Conservation (phyloP, 768 basidiomycete genomes). For the Cystobasidiopsis lactophilus region DNA sequence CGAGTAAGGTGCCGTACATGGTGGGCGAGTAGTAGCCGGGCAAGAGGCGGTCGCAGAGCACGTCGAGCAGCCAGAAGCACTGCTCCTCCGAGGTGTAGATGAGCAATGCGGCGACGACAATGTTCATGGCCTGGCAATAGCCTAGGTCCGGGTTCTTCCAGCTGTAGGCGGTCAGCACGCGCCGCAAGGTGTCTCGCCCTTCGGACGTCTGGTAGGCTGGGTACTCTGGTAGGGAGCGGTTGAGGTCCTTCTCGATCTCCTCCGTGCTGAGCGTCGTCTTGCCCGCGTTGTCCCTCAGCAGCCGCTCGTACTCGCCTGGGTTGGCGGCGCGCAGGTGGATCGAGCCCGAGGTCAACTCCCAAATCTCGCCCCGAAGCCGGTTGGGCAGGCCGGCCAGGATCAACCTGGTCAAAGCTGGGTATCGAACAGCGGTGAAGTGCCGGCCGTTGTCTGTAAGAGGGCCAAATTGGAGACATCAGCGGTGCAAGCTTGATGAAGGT, state of each 20-base stretch:
- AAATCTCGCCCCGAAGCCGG: conserved; percentile 82
- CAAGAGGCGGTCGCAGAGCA: conserved; percentile 76
- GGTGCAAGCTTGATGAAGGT: neutral
- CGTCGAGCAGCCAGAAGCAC: conserved; percentile 88
- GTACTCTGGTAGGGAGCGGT: conserved; percentile 76
- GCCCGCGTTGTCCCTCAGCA: conserved; percentile 56
- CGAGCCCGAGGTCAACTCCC: conserved; percentile 91
- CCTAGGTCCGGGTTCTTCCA: conserved; percentile 83
- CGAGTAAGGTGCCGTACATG: conserved; percentile 97
- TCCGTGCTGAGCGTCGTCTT: conserved; percentile 72
- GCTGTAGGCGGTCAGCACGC: conserved; percentile 85
- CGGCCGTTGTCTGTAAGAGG: conserved; percentile 60
- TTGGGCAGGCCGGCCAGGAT: conserved; percentile 94
- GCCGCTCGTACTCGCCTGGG: conserved; percentile 53
- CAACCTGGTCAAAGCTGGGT: conserved; percentile 89
- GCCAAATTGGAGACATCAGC: conserved; percentile 12
- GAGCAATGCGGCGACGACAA: conserved; percentile 79
- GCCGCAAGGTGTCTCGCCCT: conserved; percentile 59
- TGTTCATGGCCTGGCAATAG: conserved; percentile 99
- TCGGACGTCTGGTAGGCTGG: conserved; percentile 80
- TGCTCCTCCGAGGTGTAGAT: conserved; percentile 99
- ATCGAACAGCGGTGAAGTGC: conserved; percentile 80
- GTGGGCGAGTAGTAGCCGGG: conserved; percentile 97
- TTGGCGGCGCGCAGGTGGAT: conserved; percentile 70
- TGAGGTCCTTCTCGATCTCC: conserved; percentile 96